Percentiles rank a stretch among this genome's conserved stretches.
Conservation (phyloP, 176 grass and related monocot species). For the Aegilops bicornis region DNA sequence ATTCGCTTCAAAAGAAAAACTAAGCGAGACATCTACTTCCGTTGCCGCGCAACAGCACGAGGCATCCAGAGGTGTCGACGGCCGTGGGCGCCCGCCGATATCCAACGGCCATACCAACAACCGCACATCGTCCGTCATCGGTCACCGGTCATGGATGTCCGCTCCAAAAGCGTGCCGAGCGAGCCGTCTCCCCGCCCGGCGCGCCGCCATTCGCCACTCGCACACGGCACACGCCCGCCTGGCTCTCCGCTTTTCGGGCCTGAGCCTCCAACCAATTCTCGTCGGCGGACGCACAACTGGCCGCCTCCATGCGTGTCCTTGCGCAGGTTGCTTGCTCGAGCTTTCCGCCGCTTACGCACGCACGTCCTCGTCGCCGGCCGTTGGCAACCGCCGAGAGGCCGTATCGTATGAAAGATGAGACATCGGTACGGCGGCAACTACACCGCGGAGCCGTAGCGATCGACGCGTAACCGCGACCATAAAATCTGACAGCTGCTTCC, state of each 20-base stretch:
- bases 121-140: neutral
- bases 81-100: neutral
- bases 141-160: neutral
- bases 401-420: neutral
- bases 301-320: neutral
- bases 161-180: neutral
- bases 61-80: neutral
- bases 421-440: neutral
- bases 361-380: neutral
- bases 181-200: neutral
- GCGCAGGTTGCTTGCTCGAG: neutral
- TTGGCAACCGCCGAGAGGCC: neutral
- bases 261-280: neutral
- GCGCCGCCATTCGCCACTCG: neutral
- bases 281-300: neutral
- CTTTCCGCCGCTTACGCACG: neutral
- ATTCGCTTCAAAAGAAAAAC: too few relatives aligned
- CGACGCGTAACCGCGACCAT: slow-evolving; percentile 9
- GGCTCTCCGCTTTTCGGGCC: neutral
- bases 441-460: neutral
- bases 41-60: neutral
- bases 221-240: neutral
- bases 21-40: too few relatives aligned
- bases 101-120: neutral
- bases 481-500: neutral